Percentiles rank a stretch among this genome's conserved stretches.
Evolutionary conservation across 257 asterid genomes (phyloP).

Genomic region (Sherardia arvensis): DNA sequence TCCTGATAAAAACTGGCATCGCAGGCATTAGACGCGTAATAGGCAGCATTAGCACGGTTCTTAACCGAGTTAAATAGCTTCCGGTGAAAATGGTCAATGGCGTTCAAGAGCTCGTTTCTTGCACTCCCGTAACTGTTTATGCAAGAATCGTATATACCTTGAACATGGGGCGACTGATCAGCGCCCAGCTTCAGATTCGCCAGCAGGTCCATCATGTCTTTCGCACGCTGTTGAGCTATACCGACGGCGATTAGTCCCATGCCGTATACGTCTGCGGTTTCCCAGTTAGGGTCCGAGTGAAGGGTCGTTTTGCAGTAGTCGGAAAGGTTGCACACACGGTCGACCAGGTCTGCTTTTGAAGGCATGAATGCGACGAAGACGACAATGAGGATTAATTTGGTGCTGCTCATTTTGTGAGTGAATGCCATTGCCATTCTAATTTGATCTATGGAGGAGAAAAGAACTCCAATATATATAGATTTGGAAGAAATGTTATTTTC

Average conservation of each 20-base stretch:
- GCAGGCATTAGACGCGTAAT: neutral
- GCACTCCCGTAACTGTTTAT: conserved; percentile 12
- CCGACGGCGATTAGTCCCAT: conserved; percentile 8
- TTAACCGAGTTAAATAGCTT: no score
- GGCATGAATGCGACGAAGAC: neutral
- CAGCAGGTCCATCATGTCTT: no score
- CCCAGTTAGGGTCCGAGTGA: conserved; percentile 17
- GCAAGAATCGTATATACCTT: conserved; percentile 21
- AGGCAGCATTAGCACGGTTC: neutral
- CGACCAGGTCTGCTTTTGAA: conserved; percentile 18
- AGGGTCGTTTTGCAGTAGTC: conserved; percentile 13
- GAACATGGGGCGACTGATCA: no score
- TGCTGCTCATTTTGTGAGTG: neutral
- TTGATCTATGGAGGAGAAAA: no score
- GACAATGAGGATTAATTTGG: neutral
- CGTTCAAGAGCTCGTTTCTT: neutral
- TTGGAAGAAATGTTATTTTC: no score
- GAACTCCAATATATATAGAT: no score
- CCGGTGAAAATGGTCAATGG: no score
- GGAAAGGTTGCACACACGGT: conserved; percentile 16
- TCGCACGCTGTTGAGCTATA: neutral
- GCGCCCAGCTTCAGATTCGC: no score
- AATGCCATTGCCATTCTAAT: neutral
- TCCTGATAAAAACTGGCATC: neutral
- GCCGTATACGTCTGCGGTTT: conserved; percentile 7